Base-by-base conservation (phyloP, 495 filamentous ascomycete genomes). In the Echria macrotheca region DNA sequence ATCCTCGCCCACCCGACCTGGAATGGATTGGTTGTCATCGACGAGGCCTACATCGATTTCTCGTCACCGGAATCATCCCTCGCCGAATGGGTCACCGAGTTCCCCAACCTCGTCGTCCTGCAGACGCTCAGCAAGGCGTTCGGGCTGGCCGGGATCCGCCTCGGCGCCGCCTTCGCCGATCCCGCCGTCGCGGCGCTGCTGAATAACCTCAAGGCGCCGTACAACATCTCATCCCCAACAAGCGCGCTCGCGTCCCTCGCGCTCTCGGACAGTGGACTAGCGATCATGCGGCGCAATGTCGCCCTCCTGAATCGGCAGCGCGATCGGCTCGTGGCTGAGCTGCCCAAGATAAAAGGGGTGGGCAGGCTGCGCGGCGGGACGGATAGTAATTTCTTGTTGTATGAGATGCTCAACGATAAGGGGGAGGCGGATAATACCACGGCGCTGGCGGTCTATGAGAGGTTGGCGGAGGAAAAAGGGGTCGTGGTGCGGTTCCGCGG, bases 1-100 rank as follows among this genome's bases (percentile, higher is more conserved):
- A 69, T 97, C 15, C 77, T 98, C 17, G 79, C 85, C 50, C 90
- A 97, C 74, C 84, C 87, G 12, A 88, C 82, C 3, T 98, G 90
- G 91, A 97, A 98, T 67, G 94, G 93, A 10, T 75, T 98, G 6
- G 84, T 97, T 4, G 80, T 95, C 14, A 72, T 98, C 32, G 94
- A 98, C 66, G 93, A 98, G 70, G 93, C 93, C 24, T 98, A 98
- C 68, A 82, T 98, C 52, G 93, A 98, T 65, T 98, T 97, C 56
- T 83, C 94, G 14, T 79, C 84, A 0, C 79, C 86, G 32, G 26
- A 31, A 0, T 22, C 44, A 25, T 87, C 82, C 61, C 75, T 96
- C 14, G 93, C 93, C n/a, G 86, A 95, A 63, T 95, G 86, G 87
- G 91, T 93, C 7, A 75, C 72, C 12, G 89, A 94, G 58, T 94